A percentile compares a stretch with the other conserved stretches of the same genome.
Conservation (phyloP, 768 basidiomycete species). For the Suillus sp. region DNA sequence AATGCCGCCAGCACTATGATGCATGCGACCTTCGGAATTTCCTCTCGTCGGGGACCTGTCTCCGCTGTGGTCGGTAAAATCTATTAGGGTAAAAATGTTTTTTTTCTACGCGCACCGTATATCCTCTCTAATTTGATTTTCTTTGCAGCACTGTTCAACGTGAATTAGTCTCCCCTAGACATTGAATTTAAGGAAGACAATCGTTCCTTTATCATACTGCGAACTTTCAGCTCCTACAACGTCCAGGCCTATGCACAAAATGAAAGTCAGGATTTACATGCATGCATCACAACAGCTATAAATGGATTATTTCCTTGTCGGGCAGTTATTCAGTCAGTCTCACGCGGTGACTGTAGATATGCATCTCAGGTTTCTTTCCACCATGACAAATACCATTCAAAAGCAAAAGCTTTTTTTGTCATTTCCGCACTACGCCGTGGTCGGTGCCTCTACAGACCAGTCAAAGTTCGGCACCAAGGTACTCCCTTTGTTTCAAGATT, state of each 20-base stretch:
- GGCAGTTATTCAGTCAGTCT: neutral
- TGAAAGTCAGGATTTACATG: neutral
- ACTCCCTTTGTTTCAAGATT: conserved; percentile 2
- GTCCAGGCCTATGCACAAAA: neutral
- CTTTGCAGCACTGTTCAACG: neutral
- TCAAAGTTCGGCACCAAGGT: conserved; percentile 81
- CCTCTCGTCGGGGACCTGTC: neutral
- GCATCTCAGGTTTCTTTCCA: conserved; percentile 11
- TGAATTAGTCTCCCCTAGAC: neutral
- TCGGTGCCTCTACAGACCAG: conserved; percentile 81
- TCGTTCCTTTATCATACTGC: neutral
- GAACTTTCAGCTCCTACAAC: neutral
- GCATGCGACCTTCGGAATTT: neutral
- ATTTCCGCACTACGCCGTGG: conserved; percentile 69
- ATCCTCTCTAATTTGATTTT: neutral
- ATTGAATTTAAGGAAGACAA: neutral
- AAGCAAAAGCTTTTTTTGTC: conserved; percentile 59
- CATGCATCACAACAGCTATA: neutral
- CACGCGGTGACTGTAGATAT: neutral
- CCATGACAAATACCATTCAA: conserved; percentile 39
- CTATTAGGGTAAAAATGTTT: neutral
- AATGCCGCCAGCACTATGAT: neutral
- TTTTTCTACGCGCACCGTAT: neutral
- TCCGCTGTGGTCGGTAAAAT: neutral
- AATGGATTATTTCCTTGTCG: conserved; percentile 3